Evolutionary conservation across 2,329 filamentous ascomycete genomes (phyloP).

Genomic region (Fusarium praegraminearum): DNA sequence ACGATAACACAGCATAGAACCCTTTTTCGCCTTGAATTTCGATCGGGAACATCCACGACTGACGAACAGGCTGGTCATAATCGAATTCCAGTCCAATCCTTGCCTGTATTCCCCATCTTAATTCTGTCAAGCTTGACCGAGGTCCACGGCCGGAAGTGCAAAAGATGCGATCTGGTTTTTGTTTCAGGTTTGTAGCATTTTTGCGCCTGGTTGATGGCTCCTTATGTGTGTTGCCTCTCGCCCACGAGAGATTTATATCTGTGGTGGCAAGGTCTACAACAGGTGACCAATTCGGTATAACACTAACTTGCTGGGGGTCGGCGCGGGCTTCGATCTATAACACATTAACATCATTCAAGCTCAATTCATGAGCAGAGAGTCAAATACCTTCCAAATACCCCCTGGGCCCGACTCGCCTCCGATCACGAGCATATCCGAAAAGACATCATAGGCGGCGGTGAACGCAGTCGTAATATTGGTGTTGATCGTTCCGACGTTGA

Average conservation of each 20-base stretch:
- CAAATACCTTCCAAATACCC: constrained; percentile 76
- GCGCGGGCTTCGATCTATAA: constrained; percentile 66
- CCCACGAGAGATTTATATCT: constrained; percentile 51
- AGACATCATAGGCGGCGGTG: constrained; percentile 75
- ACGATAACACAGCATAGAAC: constrained; percentile 59
- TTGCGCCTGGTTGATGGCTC: constrained; percentile 18
- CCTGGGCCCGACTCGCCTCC: constrained; percentile 84
- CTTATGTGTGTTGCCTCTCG: constrained; percentile 1
- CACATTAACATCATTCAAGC: constrained; percentile 12
- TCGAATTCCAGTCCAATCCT: constrained; percentile 71
- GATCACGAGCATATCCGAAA: constrained; percentile 82
- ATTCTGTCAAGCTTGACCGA: constrained; percentile 74
- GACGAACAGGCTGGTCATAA: constrained; percentile 61
- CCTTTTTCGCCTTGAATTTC: constrained; percentile 34
- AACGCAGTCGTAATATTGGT: constrained; percentile 87
- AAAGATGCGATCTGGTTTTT: constrained; percentile 69
- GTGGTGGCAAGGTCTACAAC: constrained; percentile 67
- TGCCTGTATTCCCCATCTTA: constrained; percentile 77
- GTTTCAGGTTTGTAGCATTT: constrained; percentile 38
- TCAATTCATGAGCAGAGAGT: not conserved
- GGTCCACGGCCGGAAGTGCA: constrained; percentile 73
- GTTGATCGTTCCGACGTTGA: constrained; percentile 71
- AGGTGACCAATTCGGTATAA: constrained; percentile 73
- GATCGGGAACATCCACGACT: constrained; percentile 64
- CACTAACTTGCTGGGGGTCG: constrained; percentile 56